A percentile compares a stretch with the other conserved stretches of the same genome.
Conservation (phyloP, 202 grass and related monocot species). For the Eragrostis tef region DNA sequence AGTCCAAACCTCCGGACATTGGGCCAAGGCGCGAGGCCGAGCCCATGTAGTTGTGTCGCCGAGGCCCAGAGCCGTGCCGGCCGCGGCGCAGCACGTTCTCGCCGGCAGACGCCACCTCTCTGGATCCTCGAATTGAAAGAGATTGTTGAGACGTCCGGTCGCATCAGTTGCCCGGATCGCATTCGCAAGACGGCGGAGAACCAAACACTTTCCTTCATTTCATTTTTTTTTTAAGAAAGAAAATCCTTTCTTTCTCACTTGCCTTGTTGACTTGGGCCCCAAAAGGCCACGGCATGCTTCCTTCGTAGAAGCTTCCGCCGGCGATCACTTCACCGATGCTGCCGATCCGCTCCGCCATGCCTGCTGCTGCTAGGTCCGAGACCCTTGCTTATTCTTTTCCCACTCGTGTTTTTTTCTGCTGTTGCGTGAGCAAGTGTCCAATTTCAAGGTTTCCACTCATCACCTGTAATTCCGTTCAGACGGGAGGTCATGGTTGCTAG, state of each 20-base stretch:
- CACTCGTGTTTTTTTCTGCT: no score
- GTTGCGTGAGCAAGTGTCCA: neutral
- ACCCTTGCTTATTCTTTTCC: neutral
- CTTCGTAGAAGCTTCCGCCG: conserved; percentile 7
- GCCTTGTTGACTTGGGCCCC: neutral
- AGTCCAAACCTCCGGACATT: no score
- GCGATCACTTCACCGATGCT: neutral
- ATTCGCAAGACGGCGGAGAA: neutral
- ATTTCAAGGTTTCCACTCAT: neutral
- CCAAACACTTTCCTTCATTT: neutral
- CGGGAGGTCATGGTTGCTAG: neutral
- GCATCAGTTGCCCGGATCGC: no score
- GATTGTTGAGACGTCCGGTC: no score
- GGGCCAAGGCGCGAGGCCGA: no score
- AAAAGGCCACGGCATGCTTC: neutral
- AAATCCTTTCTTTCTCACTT: neutral
- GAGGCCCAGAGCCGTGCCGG: no score
- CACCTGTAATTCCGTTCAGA: neutral
- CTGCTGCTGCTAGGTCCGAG: neutral
- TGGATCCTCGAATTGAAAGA: no score
- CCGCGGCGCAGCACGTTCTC: no score
- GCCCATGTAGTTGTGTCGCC: no score
- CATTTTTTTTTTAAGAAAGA: neutral
- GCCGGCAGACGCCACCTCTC: no score
- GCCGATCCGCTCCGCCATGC: neutral